These are phyloP conservation scores for Schoenoplectus tabernaemontani DNA, from an alignment of 202 grass and related monocot species.

Conservation along the genomic window DNA sequence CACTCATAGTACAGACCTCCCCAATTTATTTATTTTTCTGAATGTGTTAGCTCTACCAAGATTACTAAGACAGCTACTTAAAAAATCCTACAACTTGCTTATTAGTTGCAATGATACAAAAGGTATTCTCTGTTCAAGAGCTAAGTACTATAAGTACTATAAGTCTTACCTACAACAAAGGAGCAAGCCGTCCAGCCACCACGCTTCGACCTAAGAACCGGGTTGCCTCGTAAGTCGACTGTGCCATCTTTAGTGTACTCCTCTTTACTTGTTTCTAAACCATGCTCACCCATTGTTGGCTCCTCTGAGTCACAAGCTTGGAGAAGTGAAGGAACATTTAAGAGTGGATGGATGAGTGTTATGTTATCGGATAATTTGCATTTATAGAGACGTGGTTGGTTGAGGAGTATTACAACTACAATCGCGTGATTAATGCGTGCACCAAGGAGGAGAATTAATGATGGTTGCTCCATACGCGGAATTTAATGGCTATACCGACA, in stretches of 20 bases:
- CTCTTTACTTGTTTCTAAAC: conserved; percentile 17
- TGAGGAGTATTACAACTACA: neutral
- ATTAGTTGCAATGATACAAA: neutral
- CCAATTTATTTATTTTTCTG: too few species aligned
- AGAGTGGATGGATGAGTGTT: too few species aligned
- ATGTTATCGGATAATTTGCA: too few species aligned
- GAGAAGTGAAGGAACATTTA: neutral
- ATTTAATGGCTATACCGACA: conserved; percentile 18
- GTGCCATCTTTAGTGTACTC: conserved; percentile 85
- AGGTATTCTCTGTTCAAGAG: neutral
- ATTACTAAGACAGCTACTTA: too few species aligned
- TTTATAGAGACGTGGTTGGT: conserved; percentile 9
- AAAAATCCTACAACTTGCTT: too few species aligned
- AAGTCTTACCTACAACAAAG: conserved; percentile 60
- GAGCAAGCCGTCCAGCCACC: conserved; percentile 88
- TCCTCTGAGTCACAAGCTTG: neutral
- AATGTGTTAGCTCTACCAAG: too few species aligned
- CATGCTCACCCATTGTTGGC: conserved; percentile 47
- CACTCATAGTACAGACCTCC: too few species aligned
- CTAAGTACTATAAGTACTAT: too few species aligned
- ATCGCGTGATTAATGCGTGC: neutral
- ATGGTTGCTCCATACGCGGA: neutral
- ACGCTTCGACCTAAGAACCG: conserved; percentile 59
- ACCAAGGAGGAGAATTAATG: neutral
- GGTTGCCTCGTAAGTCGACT: conserved; percentile 72